Base-by-base conservation (phyloP, 176 grass and related monocot species). In the Carex myosuroides region DNA sequence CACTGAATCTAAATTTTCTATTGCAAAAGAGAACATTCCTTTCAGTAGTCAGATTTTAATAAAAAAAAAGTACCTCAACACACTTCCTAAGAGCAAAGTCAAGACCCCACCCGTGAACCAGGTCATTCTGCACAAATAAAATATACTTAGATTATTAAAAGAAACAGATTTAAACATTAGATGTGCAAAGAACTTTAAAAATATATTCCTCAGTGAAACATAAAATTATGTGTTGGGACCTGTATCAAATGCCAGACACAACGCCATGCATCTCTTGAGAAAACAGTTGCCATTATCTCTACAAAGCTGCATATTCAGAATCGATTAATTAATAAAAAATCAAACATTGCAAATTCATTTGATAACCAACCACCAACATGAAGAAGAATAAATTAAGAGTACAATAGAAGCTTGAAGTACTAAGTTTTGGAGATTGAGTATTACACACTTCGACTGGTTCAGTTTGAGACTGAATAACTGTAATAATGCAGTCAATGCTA, bases 221-320 rank as follows among this genome's bases (percentile, higher is more conserved):
- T 18, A 11, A 60, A 44, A 46, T 18, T 46, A 72, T 73, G 73
- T 5, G 14, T 79, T 84, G 18, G 24, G 6, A 89, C 94, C 92
- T 97, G 94, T 89, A 97, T 97, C 94, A 97, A 92, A 91, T 97
- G 92, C 92, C 94, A 97, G 12, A 92, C 88, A 77, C 94, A 97
- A 83, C 94, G 88, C 94, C 94, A 97, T 57, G 94, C 90, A 88
- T 97, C 89, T 89, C 89, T 90, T 21, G 94, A 97, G 66, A 97
- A 97, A 35, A 97, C 94, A 20, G 94, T 89, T 66, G 94, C 94
- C 94, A 97, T 94, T 87, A 97, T 97, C 91, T 97, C 94, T 26
- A 97, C 92, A 88, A 97, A 97, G 16, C 94, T 97, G 89, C 55
- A 84, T 22, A 88, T 29, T 16, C 39, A 86, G 46, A 52, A 66